A percentile compares a stretch with the other conserved stretches of the same genome.
These are phyloP conservation scores for Aurantiochytrium sp. DNA, from an alignment of 108 stramenopile genomes.

Conservation along the genomic window DNA sequence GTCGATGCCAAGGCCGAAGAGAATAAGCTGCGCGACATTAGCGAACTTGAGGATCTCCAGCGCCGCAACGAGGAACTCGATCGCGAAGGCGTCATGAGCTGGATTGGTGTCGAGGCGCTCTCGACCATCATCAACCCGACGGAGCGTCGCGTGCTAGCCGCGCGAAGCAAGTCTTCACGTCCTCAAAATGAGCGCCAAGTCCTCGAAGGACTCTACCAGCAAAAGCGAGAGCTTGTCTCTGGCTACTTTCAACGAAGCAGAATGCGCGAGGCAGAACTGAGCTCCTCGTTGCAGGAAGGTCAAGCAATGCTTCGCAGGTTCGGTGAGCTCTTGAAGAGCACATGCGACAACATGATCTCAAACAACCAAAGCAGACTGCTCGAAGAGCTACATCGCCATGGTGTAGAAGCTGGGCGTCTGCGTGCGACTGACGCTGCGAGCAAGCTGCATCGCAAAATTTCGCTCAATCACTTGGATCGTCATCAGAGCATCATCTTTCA, in stretches of 20 bases:
- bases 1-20: background rate
- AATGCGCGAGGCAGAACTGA: background rate
- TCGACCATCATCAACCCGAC: background rate
- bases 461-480: background rate
- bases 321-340: background rate
- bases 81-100: background rate
- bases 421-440: background rate
- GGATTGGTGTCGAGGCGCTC: conserved; percentile 1
- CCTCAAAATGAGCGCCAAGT: background rate
- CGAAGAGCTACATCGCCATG: background rate
- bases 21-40: background rate
- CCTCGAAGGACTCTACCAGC: background rate
- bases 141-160: background rate
- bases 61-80: conserved; percentile 11
- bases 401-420: background rate
- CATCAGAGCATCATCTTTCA: background rate
- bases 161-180: background rate
- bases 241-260: background rate
- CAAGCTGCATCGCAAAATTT: background rate
- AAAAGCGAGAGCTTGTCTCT: background rate
- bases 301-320: background rate
- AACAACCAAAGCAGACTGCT: background rate
- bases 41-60: background rate
- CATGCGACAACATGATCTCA: conserved; percentile 12
- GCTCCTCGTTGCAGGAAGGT: background rate